A percentile compares a stretch with the other conserved stretches of the same genome.
phyloP scores from a whole-genome alignment of 2,329 filamentous ascomycete species.

The Colletotrichum salicis region DNA sequence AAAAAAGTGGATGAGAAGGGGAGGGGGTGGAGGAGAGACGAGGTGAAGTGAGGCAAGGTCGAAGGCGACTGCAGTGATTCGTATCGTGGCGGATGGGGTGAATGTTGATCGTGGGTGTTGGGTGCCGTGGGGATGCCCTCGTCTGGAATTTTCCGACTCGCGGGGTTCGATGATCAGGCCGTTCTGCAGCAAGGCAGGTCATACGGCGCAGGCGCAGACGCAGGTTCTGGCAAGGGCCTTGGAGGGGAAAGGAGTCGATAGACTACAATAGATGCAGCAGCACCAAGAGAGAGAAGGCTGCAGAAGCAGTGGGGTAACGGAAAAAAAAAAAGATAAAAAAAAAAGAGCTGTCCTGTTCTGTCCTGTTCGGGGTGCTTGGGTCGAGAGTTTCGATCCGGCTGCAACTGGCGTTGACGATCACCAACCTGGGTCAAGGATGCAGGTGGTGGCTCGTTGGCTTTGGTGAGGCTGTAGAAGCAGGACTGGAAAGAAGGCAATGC shows the following conservation, averaged over 20 bases:
- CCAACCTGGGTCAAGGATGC: slow-evolving; percentile 34
- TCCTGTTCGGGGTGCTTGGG: neutral
- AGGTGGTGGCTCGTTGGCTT: neutral
- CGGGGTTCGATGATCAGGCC: slow-evolving; percentile 32
- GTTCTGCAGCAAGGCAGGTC: slow-evolving; percentile 23
- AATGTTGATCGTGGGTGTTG: slow-evolving; percentile 13
- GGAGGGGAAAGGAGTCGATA: neutral
- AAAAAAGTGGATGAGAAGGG: slow-evolving; percentile 7
- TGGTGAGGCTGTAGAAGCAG: slow-evolving; percentile 33
- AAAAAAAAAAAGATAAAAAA: neutral
- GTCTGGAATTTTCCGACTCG: slow-evolving; percentile 28
- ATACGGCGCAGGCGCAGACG: neutral
- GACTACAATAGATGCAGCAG: neutral
- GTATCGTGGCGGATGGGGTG: slow-evolving; percentile 7
- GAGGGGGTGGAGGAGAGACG: slow-evolving; percentile 23
- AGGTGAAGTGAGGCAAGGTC: slow-evolving; percentile 31
- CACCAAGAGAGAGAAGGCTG: neutral
- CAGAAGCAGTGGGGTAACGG: slow-evolving; percentile 14
- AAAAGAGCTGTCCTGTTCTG: neutral
- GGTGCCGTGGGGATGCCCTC: slow-evolving; percentile 32
- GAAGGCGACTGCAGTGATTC: slow-evolving; percentile 9
- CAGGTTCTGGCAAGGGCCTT: neutral
- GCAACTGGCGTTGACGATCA: slow-evolving; percentile 23
- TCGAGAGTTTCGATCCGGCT: slow-evolving; percentile 16
- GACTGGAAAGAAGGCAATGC: slow-evolving; percentile 27